Percentiles rank a stretch among this genome's conserved stretches.
These are phyloP conservation scores for Vickermania spadyakhi DNA, from an alignment of 208 protist genomes.

Conservation along the genomic window DNA sequence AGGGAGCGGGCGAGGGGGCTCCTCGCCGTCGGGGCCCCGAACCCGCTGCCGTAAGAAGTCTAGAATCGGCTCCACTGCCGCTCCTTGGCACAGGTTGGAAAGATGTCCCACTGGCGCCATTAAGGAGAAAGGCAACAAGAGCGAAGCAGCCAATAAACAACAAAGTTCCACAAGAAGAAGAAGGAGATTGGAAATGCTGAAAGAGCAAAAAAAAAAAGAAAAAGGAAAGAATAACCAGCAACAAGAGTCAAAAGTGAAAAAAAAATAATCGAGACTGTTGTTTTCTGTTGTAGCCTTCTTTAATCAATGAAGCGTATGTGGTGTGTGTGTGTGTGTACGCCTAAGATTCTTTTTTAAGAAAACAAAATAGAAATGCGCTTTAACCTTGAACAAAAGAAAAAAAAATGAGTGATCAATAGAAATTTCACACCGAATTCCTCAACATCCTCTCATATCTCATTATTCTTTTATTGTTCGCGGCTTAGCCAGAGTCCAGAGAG, in stretches of 20 bases:
- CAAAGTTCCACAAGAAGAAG: neutral
- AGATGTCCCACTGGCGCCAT: neutral
- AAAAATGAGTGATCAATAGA: no score
- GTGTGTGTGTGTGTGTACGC: neutral
- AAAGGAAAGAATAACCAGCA: constrained; percentile 3
- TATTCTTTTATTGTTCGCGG: no score
- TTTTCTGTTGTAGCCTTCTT: neutral
- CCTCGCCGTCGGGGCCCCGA: constrained; percentile 3
- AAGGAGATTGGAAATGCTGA: neutral
- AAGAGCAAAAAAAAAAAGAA: constrained; percentile 7
- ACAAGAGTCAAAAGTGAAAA: constrained; percentile 6
- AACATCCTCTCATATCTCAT: no score
- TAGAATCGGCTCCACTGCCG: constrained; percentile 1
- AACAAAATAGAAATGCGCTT: no score
- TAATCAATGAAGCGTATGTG: constrained; percentile 3
- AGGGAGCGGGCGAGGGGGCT: neutral
- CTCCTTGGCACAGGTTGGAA: constrained; percentile 6
- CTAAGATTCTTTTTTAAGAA: constrained; percentile 6
- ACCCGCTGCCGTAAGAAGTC: constrained; percentile 1
- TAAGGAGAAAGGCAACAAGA: neutral
- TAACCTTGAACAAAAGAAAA: no score
- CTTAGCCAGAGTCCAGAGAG: no score
- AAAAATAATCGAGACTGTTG: neutral
- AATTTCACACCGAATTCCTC: no score
- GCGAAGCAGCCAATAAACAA: neutral